Base-by-base conservation (phyloP, 2,329 filamentous ascomycete genomes). In the Bipolaris bicolor region DNA sequence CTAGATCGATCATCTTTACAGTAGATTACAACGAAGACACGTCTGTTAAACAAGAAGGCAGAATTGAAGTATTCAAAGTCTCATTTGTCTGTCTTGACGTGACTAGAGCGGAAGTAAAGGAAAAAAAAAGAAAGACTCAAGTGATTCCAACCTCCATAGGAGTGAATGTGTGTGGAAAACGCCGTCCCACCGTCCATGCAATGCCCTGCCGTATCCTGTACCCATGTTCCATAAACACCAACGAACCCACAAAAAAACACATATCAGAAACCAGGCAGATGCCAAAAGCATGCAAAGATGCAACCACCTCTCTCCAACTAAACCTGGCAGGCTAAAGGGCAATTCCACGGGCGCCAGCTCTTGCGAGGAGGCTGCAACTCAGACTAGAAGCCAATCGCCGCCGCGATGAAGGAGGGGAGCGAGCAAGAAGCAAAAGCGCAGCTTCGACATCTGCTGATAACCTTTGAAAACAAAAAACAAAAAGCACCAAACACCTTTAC, bases 261-360 rank as follows among this genome's bases (percentile, higher is more conserved):
- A 22, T 5, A 13, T 31, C 36, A 44, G 22, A 13, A 22, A 36
- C 22, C 24, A 39, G 50, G 22, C 20, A 44, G 24, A 41, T 40
- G 16, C 9, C 26, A 36, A 49, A 49, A 33, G 36, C 20, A 48
- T 45, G 54, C 48, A 56, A 34, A 44, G 39, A 43, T 39, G 24
- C 48, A 41, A 24, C n/a, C n/a, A 24, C 22, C 24, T 39, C 50
- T 13, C 3, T 24, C 16, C 46, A n/a, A n/a, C 46, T 55, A 43
- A 49, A 62, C 13, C 65, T 62, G 64, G 65, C 65, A 56, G 61
- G 60, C 65, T 56, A 39, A 64, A 11, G 67, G 66, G 57, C 47
- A 31, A n/a, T 41, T 31, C 54, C 59, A 60, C 55, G 60, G 64
- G 65, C 61, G 63, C 66, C 61, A 48, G 45, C 39, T 55, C 49